Conservation (phyloP, 83 land plant genomes). For the Picea abies region DNA sequence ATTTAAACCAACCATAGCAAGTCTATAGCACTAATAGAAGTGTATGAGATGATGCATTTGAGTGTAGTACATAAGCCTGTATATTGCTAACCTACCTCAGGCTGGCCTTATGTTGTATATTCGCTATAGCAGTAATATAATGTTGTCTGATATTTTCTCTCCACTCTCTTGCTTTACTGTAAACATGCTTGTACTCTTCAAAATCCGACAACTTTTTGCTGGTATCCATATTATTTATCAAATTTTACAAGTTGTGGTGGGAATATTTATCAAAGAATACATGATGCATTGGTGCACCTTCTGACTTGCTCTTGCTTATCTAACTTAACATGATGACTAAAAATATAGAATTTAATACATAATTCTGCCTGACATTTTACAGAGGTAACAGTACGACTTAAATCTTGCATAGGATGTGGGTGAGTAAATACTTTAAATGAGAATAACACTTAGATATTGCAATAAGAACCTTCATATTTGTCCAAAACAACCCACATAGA, state of each 20-base stretch:
- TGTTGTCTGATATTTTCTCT: too few relatives aligned
- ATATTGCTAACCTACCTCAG: too few relatives aligned
- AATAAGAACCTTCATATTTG: background rate
- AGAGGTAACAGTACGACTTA: background rate
- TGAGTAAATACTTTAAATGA: background rate
- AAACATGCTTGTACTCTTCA: too few relatives aligned
- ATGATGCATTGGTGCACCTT: slow-evolving; percentile 2
- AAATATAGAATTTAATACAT: background rate
- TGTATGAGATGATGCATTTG: too few relatives aligned
- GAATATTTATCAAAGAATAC: background rate
- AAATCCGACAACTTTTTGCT: too few relatives aligned
- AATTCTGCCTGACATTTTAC: background rate
- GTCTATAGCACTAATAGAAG: too few relatives aligned
- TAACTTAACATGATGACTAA: background rate
- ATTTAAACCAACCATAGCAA: too few relatives aligned
- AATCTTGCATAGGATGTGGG: background rate
- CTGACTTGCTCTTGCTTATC: background rate
- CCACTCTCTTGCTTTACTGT: too few relatives aligned
- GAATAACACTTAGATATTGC: background rate
- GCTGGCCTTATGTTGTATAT: too few relatives aligned
- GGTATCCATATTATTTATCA: background rate
- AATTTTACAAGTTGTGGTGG: background rate
- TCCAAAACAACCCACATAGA: background rate
- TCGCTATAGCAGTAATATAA: too few relatives aligned
- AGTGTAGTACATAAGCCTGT: too few relatives aligned